Evolutionary conservation across 116 monocot genomes (phyloP), one percentile per base, ranked within the genome.

Genomic region (Phalaenopsis hybrid): DNA sequence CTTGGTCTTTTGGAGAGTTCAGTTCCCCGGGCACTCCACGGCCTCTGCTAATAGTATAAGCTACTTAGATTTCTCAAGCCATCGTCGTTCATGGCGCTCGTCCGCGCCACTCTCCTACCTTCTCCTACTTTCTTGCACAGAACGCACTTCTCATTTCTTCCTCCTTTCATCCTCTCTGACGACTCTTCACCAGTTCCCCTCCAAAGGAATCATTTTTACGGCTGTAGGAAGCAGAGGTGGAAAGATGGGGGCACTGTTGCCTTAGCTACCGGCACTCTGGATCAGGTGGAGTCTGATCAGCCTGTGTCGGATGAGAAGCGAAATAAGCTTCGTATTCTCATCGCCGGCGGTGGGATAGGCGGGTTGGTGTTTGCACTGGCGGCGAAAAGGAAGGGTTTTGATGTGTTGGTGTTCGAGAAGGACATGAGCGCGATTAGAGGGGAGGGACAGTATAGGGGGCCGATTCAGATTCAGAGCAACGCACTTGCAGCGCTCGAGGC

Each of bases 381-480:
- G 55, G 95, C 88, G 43, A 90, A 87, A 82, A 90, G 91, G 81
- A 99, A 99, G 79, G 99, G 99, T 41, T 94, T 94, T 81, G 99
- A 95, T 23, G 99, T 95, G 80, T 12, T 88, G 89, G 95, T 99
- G 59, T 99, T 99, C 67, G 99, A 99, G 99, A 95, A 85, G 73
- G 99, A 99, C 55, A 5, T 94, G 76, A 99, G 99, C 51, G 95
- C 99, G 4, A 80, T 99, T 34, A 84, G 95, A 86, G 99, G 99
- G 20, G 99, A 99, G 79, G 99, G 99, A 82, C 95, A 94, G 87
- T 99, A 99, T 82, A 88, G 99, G 77, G 99, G 99, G 6, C 99
- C 99, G 8, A 99, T 99, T 44, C 99, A 99, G 91, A 91, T 99
- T 51, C 95, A 99, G 87, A 99, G 99, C 84, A 99, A 95, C 80